A percentile compares a stretch with the other conserved stretches of the same genome.
These are phyloP conservation scores for Conticribra weissflogii DNA, from an alignment of 108 stramenopile species.

Conservation along the genomic window DNA sequence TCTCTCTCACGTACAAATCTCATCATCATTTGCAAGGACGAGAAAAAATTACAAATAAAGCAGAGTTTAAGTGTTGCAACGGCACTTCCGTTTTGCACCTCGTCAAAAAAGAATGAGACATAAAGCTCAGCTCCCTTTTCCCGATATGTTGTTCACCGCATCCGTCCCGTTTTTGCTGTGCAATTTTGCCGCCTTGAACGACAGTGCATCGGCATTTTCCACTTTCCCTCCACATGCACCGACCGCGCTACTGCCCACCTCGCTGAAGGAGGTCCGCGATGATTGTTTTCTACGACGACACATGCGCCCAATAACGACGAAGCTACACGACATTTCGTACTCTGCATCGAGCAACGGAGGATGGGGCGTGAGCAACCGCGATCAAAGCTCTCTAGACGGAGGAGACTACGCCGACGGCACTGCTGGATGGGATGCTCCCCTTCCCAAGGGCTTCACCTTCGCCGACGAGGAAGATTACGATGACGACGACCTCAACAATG, in stretches of 20 bases:
- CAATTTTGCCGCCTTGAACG: too few species aligned
- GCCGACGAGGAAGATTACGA: constrained; percentile 19
- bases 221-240: neutral
- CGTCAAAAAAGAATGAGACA: too few species aligned
- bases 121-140: too few species aligned
- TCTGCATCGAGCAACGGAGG: constrained; percentile 7
- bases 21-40: too few species aligned
- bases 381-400: neutral
- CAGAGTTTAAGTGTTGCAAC: too few species aligned
- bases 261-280: too few species aligned
- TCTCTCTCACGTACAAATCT: too few species aligned
- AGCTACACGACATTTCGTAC: constrained; percentile 8
- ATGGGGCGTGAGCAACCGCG: neutral
- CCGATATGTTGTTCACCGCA: too few species aligned
- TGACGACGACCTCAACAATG: constrained; percentile 34
- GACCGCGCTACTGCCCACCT: neutral
- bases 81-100: too few species aligned
- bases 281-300: neutral
- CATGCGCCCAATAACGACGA: neutral
- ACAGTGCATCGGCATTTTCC: constrained; percentile 2
- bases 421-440: neutral
- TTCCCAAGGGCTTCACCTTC: constrained; percentile 25
- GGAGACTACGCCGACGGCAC: neutral
- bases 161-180: too few species aligned
- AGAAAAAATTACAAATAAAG: too few species aligned